A percentile compares a stretch with the other conserved stretches of the same genome.
Conservation (phyloP, 306 rosid species). For the Begonia masoniana region DNA sequence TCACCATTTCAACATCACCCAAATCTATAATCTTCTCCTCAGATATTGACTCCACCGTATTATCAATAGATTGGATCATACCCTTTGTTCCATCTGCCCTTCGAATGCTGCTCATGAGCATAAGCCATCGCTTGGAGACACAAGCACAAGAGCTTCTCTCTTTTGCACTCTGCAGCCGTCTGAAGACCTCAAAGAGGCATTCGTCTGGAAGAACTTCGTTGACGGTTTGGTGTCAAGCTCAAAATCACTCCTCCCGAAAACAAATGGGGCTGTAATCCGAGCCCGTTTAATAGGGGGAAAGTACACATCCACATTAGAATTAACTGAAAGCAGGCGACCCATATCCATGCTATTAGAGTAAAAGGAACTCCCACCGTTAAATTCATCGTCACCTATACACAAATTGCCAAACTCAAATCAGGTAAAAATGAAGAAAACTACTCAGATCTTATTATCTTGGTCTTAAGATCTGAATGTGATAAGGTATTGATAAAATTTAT, state of each 20-base stretch:
- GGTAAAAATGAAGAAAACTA: not conserved
- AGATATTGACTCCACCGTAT: not conserved
- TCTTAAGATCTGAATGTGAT: too few relatives aligned
- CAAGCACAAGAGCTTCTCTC: slow-evolving; percentile 68
- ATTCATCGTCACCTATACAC: slow-evolving; percentile 62
- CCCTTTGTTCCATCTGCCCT: slow-evolving; percentile 27
- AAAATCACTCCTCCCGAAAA: slow-evolving; percentile 11
- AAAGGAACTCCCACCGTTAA: slow-evolving; percentile 43
- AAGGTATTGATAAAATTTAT: too few relatives aligned
- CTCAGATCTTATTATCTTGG: too few relatives aligned
- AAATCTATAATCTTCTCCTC: slow-evolving; percentile 16
- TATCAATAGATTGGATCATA: not conserved
- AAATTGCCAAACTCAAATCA: slow-evolving; percentile 14
- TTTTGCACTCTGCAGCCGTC: slow-evolving; percentile 42
- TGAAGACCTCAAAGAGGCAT: slow-evolving; percentile 83
- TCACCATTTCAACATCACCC: slow-evolving; percentile 20
- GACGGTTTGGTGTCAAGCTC: slow-evolving; percentile 36
- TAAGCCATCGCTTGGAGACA: slow-evolving; percentile 80
- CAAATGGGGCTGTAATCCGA: slow-evolving; percentile 31
- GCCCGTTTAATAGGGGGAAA: slow-evolving; percentile 56
- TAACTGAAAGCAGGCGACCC: slow-evolving; percentile 40
- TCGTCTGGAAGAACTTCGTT: slow-evolving; percentile 65
- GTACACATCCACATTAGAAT: slow-evolving; percentile 42
- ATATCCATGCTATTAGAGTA: slow-evolving; percentile 40
- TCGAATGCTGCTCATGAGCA: slow-evolving; percentile 55